phyloP scores from a whole-genome alignment of 495 filamentous ascomycete genomes.

The Penicillium simplicissimum region DNA sequence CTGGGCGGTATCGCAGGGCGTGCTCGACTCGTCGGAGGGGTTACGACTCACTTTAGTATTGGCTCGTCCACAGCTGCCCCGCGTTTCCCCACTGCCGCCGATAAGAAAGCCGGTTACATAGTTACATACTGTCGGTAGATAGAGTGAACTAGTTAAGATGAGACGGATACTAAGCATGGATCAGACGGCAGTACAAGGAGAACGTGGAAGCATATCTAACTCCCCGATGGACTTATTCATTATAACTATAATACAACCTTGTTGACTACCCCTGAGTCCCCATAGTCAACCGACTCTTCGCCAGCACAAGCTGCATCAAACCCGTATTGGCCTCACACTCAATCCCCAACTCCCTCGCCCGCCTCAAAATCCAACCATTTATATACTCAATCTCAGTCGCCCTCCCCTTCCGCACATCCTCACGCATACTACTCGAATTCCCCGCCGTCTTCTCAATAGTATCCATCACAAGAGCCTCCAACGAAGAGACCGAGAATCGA shows the following conservation, averaged over 20 bases:
- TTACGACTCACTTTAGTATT: no score
- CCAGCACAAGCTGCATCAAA: slow-evolving; percentile 55
- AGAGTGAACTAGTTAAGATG: no score
- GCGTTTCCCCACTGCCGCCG: not conserved
- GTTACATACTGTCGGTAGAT: slow-evolving; percentile 1
- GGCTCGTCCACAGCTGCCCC: not conserved
- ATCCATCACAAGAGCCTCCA: slow-evolving; percentile 50
- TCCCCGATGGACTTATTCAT: not conserved
- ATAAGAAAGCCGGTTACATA: not conserved
- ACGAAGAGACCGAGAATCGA: slow-evolving; percentile 47
- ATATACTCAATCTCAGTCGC: slow-evolving; percentile 73
- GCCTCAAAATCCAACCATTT: slow-evolving; percentile 70
- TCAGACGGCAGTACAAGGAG: not conserved
- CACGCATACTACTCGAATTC: slow-evolving; percentile 75
- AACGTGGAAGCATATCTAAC: not conserved
- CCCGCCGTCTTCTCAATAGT: slow-evolving; percentile 58
- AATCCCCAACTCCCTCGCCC: slow-evolving; percentile 59
- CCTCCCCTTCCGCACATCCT: slow-evolving; percentile 63
- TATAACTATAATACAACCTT: not conserved
- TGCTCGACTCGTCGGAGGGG: no score
- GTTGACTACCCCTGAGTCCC: not conserved
- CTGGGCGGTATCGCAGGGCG: no score
- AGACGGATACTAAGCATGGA: not conserved
- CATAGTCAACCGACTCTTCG: slow-evolving; percentile 33
- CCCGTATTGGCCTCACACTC: slow-evolving; percentile 57